These are phyloP conservation scores for Zoysia matrella DNA, from an alignment of 202 grass and related monocot genomes.

Conservation along the genomic window DNA sequence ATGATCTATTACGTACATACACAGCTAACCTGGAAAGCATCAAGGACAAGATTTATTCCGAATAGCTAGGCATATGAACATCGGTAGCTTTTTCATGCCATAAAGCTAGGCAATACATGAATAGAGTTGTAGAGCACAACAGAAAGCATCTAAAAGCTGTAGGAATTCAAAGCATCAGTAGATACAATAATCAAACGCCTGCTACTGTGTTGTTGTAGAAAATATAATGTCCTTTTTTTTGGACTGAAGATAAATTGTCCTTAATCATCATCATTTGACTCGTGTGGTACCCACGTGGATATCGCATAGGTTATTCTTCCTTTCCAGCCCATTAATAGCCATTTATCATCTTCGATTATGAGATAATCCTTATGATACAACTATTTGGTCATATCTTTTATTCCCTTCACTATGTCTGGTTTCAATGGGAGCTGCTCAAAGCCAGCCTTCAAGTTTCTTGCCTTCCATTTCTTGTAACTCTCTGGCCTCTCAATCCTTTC, in stretches of 20 bases:
- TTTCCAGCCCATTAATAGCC: slow-evolving; percentile 70
- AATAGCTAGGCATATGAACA: too few species aligned
- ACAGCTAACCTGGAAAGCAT: too few species aligned
- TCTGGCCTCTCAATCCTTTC: too few species aligned
- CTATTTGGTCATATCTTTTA: slow-evolving; percentile 37
- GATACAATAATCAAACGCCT: not conserved
- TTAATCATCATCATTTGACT: not conserved
- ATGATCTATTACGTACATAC: too few species aligned
- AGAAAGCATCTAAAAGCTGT: not conserved
- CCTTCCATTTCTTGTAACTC: too few species aligned
- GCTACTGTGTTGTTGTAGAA: not conserved
- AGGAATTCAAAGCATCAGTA: not conserved
- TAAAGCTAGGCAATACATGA: not conserved
- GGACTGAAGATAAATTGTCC: too few species aligned
- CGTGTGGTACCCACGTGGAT: slow-evolving; percentile 62
- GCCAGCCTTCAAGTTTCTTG: too few species aligned
- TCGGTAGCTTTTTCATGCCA: not conserved
- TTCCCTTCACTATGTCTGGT: slow-evolving; percentile 2
- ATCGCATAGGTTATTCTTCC: slow-evolving; percentile 60
- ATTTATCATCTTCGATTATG: slow-evolving; percentile 52
- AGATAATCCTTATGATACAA: slow-evolving; percentile 63
- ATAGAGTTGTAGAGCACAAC: not conserved
- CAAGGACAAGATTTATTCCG: too few species aligned
- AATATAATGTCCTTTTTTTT: not conserved
- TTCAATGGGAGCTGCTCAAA: too few species aligned